Evolutionary conservation across 1,284 basidiomycete species (phyloP), one percentile per base, ranked within the genome.

Genomic region (Rhizopogon hawkerae): DNA sequence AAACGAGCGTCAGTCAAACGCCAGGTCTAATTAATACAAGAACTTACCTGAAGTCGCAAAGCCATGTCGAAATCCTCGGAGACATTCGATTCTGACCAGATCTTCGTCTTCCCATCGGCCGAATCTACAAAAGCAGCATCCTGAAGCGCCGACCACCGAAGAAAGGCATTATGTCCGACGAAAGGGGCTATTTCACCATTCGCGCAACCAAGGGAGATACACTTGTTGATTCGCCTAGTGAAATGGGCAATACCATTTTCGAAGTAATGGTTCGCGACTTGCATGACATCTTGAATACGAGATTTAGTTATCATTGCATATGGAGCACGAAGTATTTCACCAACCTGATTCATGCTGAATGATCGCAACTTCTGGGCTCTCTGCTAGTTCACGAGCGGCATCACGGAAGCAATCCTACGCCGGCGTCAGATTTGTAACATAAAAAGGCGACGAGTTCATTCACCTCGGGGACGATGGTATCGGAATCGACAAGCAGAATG

Each of bases 31-130:
- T 35, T 14, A 16, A 33, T 26, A 8, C 13, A 23, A 18, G n/a
- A 23, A 16, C 48, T 18, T 37, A 50, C 54, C 53, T 66, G 74
- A 13, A 86, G 66, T 1, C 83, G 72, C 14, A 89, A 67, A 0
- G 86, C 85, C 79, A 89, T 85, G 57, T 89, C 85, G 58, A 90
- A 89, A 63, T 91, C 88, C 59, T 91, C 87, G 2, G 83, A 87
- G 2, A 91, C 88, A 60, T 89, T 87, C 10, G 73, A 65, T 67
- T 90, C 86, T 0, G 81, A 85, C 88, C 88, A 92, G 47, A 86
- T 78, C 70, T 88, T 87, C 61, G 70, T 76, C 43, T 74, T 57
- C 2, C 77, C 77, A 59, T 88, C 84, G 11, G 70, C 78, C 2
- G 68, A 63, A 56, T 89, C 86, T 35, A 83, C 63, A 56, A 83